phyloP scores from a whole-genome alignment of 805 yeast species.

The Myxozyma kluyveri region DNA sequence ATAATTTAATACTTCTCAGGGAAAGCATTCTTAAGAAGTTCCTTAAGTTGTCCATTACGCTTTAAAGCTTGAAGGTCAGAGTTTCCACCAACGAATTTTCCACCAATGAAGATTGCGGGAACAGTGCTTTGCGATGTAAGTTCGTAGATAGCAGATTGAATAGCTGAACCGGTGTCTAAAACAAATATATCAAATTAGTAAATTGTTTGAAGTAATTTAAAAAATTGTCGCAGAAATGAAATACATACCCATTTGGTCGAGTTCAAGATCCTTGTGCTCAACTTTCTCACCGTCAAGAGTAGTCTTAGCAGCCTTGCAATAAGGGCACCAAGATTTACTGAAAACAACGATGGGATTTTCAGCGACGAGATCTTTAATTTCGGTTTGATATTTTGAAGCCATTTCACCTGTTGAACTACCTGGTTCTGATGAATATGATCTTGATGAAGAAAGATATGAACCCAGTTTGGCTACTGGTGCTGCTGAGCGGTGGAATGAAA shows the following conservation, averaged over 20 bases:
- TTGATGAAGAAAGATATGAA: slow-evolving; percentile 1
- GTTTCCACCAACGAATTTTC: slow-evolving; percentile 85
- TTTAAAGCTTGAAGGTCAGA: slow-evolving; percentile 76
- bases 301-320: slow-evolving; percentile 47
- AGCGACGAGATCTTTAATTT: slow-evolving; percentile 58
- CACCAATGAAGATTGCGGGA: slow-evolving; percentile 86
- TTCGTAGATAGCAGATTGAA: slow-evolving; percentile 73
- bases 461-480: slow-evolving; percentile 12
- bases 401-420: slow-evolving; percentile 12
- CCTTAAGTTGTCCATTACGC: slow-evolving; percentile 57
- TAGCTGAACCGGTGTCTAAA: slow-evolving; percentile 66
- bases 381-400: slow-evolving; percentile 21
- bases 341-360: slow-evolving; percentile 73
- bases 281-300: slow-evolving; percentile 42
- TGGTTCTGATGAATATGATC: slow-evolving; percentile 7
- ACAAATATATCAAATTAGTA: not conserved
- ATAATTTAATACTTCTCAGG: slow-evolving; percentile 3
- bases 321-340: slow-evolving; percentile 55
- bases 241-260: slow-evolving; percentile 32
- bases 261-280: slow-evolving; percentile 44
- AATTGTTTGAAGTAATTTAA: not conserved
- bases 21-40: slow-evolving; percentile 32
- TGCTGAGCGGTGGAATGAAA: not conserved
- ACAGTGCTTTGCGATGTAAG: slow-evolving; percentile 90
- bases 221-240: slow-evolving; percentile 29